Conservation (phyloP, 2,329 filamentous ascomycete species). For the Colletotrichum liaoningense region DNA sequence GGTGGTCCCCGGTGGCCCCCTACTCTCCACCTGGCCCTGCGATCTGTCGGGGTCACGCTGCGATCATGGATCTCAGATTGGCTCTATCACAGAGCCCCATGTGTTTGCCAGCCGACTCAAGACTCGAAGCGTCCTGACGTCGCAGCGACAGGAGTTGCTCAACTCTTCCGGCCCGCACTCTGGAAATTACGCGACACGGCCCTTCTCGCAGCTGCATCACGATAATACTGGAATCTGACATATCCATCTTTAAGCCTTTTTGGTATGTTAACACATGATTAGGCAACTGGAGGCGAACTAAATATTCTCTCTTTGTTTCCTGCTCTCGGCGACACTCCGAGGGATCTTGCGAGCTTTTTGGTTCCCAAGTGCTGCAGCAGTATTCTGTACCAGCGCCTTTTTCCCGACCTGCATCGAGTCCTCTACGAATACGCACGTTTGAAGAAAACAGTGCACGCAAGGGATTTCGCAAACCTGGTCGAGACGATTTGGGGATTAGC, state of each 20-base stretch:
- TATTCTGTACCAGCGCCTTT: constrained; percentile 1
- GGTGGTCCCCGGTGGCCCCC: constrained; percentile 28
- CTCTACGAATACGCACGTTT: background rate
- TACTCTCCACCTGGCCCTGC: constrained; percentile 11
- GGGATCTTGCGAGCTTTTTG: background rate
- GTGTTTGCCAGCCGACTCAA: background rate
- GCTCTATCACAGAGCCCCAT: constrained; percentile 9
- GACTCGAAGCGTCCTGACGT: background rate
- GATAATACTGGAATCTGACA: constrained; percentile 17
- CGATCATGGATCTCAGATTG: constrained; percentile 32
- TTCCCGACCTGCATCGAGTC: background rate
- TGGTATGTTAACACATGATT: background rate
- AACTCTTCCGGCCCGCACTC: background rate
- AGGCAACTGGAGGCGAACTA: constrained; percentile 18
- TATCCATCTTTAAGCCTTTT: background rate
- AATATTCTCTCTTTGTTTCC: background rate
- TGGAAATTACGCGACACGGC: constrained; percentile 6
- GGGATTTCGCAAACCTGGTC: background rate
- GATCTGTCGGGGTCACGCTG: constrained; percentile 23
- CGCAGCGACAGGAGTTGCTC: background rate
- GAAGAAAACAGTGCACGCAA: constrained; percentile 3
- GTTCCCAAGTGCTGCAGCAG: background rate
- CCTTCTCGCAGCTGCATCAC: constrained; percentile 23
- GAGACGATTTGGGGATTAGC: background rate
- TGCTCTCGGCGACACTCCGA: constrained; percentile 12